Evolutionary conservation across 2,329 filamentous ascomycete species (phyloP), one percentile per base, ranked within the genome.

Genomic region (Exophiala phaeomuriformis): DNA sequence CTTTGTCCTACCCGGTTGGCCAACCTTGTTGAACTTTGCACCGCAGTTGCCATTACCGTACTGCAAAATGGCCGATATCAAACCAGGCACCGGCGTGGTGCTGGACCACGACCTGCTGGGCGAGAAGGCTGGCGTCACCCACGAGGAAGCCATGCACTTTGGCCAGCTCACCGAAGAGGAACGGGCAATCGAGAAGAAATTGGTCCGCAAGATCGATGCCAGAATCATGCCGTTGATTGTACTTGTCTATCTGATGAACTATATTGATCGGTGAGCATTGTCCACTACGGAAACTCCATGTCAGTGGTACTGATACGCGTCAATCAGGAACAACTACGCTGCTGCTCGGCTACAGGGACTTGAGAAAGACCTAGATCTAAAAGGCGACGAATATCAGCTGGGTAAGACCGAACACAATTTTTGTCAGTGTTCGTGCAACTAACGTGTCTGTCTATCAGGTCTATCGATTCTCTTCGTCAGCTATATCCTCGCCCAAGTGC

Each of bases 201-300:
- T 73, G 42, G 64, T 66, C 2, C 60, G 64, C 3, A 67, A 65
- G 32, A 71, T 73, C 45, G 71, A 73, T 50, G 31, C 53, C 30
- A 52, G 10, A 19, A 59, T 57, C 45, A 71, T 72, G 68, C 71
- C 71, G 5, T 56, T 71, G 45, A 66, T 73, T 7, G 69, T 73
- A 43, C 66, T 88, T 56, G 86, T 89, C 36, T 73, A 73, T 53
- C 61, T 72, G 32, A 71, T 73, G 69, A 73, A 72, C 61, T 73
- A 72, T 45, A 72, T 73, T 45, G 71, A 73, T 55, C 66, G 71
- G 69, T 71, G 61, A 4, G 19, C 64, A 55, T 19, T 30, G 65
- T n/a, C 5, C 12, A 10, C 4, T 7, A 31, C 46, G 28, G 12
- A 8, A 27, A 27, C 28, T 47, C 5, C 43, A 47, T 8, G 31